A percentile compares a stretch with the other conserved stretches of the same genome.
phyloP scores from a whole-genome alignment of 2,329 filamentous ascomycete species.

The Fusarium staphyleae region DNA sequence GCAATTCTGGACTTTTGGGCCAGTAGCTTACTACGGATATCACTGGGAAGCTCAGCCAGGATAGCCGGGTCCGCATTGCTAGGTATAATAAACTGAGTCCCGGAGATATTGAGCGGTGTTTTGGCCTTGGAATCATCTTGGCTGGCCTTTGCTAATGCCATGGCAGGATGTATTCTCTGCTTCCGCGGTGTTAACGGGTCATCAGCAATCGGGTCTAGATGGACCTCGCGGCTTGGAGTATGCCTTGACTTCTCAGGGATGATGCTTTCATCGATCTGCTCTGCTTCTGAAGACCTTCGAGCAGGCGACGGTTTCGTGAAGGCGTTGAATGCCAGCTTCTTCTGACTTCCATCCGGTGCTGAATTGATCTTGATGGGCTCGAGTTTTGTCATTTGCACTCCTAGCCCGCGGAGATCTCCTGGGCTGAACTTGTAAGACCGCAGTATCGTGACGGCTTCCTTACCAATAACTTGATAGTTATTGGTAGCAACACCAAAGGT shows the following conservation, averaged over 20 bases:
- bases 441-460: slow-evolving; percentile 85
- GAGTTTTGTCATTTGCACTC: slow-evolving; percentile 91
- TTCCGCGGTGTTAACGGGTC: slow-evolving; percentile 62
- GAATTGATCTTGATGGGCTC: slow-evolving; percentile 73
- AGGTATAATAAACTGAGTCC: slow-evolving; percentile 93
- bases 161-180: slow-evolving; percentile 60
- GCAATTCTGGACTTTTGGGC: slow-evolving; percentile 56
- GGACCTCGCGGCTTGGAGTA: slow-evolving; percentile 41
- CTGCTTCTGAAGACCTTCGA: slow-evolving; percentile 51
- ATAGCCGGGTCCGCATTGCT: slow-evolving; percentile 82
- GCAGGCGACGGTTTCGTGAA: slow-evolving; percentile 50
- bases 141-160: slow-evolving; percentile 58
- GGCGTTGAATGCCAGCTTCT: slow-evolving; percentile 74
- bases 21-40: slow-evolving; percentile 80
- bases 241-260: slow-evolving; percentile 47
- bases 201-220: slow-evolving; percentile 62
- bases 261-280: slow-evolving; percentile 60
- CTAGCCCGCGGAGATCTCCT: slow-evolving; percentile 90
- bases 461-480: slow-evolving; percentile 71
- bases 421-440: slow-evolving; percentile 84
- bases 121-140: slow-evolving; percentile 63
- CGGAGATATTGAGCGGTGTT: slow-evolving; percentile 76
- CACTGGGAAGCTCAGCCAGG: slow-evolving; percentile 80
- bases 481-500: slow-evolving; percentile 86
- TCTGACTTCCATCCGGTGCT: slow-evolving; percentile 78